phyloP scores from a whole-genome alignment of 2,329 filamentous ascomycete genomes.

The Epichloe coenophiala region DNA sequence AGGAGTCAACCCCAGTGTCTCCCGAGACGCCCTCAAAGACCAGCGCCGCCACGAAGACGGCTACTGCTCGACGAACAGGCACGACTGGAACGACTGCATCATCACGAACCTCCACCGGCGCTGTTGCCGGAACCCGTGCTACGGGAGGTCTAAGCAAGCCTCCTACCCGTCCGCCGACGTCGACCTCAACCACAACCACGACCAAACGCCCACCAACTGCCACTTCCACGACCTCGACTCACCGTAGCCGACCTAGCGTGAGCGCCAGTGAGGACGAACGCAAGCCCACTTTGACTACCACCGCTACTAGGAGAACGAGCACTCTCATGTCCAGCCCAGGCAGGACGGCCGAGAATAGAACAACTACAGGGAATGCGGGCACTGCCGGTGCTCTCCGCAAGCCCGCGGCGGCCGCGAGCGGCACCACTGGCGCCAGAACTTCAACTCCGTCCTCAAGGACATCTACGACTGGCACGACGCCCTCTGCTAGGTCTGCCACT shows the following conservation, averaged over 20 bases:
- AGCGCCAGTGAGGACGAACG: conserved; percentile 39
- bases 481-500: conserved; percentile 21
- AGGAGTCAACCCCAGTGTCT: conserved; percentile 17
- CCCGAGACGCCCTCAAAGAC: conserved; percentile 21
- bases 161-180: conserved; percentile 31
- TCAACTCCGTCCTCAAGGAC: conserved; percentile 18
- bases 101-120: conserved; percentile 7
- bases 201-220: conserved; percentile 19
- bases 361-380: conserved; percentile 19
- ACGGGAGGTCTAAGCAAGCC: conserved; percentile 29
- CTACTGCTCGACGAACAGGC: conserved; percentile 21
- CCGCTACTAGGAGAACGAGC: conserved; percentile 29
- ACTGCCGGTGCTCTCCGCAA: conserved; percentile 21
- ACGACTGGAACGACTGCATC: conserved; percentile 16
- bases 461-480: conserved; percentile 12
- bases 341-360: conserved; percentile 21
- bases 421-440: conserved; percentile 26
- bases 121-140: conserved; percentile 3
- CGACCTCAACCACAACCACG: conserved; percentile 14
- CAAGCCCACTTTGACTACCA: conserved; percentile 25
- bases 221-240: conserved; percentile 25
- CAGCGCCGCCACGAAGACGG: conserved; percentile 18
- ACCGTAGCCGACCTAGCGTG: conserved; percentile 33
- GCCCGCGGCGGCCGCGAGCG: conserved; percentile 18
- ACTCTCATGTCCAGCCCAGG: conserved; percentile 26